phyloP scores from a whole-genome alignment of 2,329 filamentous ascomycete genomes.

The Cladorrhinum sp. region DNA sequence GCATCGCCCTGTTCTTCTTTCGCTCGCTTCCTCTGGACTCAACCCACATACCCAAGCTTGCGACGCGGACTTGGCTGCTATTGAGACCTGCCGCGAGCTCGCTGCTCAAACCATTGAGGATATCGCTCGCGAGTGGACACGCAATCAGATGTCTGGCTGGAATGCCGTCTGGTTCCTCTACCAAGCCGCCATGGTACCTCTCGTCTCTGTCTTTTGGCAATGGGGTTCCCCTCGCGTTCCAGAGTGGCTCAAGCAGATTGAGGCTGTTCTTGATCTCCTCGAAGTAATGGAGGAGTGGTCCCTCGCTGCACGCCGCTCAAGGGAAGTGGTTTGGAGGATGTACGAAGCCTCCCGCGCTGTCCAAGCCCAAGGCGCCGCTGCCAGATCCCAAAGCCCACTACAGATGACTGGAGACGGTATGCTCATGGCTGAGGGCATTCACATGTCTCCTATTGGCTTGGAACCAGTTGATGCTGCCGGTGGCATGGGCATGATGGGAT shows the following conservation, averaged over 20 bases:
- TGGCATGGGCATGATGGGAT: slow-evolving; percentile 49
- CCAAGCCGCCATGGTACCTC: slow-evolving; percentile 74
- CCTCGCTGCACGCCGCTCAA: slow-evolving; percentile 58
- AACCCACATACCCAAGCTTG: slow-evolving; percentile 42
- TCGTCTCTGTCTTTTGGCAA: slow-evolving; percentile 72
- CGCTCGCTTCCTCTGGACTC: slow-evolving; percentile 55
- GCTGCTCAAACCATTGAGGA: slow-evolving; percentile 70
- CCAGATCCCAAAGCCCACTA: slow-evolving; percentile 26
- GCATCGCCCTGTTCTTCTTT: slow-evolving; percentile 69
- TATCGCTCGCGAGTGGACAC: slow-evolving; percentile 66
- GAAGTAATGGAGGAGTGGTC: slow-evolving; percentile 65
- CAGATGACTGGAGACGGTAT: slow-evolving; percentile 36
- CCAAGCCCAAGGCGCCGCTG: slow-evolving; percentile 31
- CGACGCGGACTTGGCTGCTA: slow-evolving; percentile 63
- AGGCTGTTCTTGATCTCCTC: slow-evolving; percentile 57
- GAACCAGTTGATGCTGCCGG: slow-evolving; percentile 48
- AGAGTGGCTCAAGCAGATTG: slow-evolving; percentile 57
- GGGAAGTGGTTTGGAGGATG: slow-evolving; percentile 62
- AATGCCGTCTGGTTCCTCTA: slow-evolving; percentile 81
- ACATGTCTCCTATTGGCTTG: slow-evolving; percentile 52
- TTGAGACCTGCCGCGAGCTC: slow-evolving; percentile 66
- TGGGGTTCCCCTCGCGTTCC: slow-evolving; percentile 46
- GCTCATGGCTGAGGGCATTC: slow-evolving; percentile 37
- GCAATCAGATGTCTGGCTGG: slow-evolving; percentile 76
- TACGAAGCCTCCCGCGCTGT: slow-evolving; percentile 53